phyloP scores from a whole-genome alignment of 2,329 filamentous ascomycete species.

The Xylariaceae sp. region DNA sequence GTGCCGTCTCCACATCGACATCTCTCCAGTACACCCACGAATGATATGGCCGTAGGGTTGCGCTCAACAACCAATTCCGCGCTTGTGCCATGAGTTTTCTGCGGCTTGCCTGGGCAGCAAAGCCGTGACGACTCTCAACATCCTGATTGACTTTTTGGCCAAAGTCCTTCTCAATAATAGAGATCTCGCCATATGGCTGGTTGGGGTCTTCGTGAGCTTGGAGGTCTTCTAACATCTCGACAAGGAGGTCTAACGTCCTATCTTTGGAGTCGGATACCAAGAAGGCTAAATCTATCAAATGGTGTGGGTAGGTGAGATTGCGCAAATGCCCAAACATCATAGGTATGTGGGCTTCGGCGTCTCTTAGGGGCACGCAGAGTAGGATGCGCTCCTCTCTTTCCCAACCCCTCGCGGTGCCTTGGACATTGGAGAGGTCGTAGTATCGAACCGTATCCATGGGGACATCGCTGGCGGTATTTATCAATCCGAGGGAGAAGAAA shows the following conservation, averaged over 20 bases:
- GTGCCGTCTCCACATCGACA: slow-evolving; percentile 95
- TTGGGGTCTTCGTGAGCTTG: slow-evolving; percentile 76
- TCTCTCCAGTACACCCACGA: slow-evolving; percentile 99
- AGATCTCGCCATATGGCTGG: slow-evolving; percentile 90
- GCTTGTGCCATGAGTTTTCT: slow-evolving; percentile 98
- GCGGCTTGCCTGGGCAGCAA: slow-evolving; percentile 88
- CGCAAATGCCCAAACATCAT: slow-evolving; percentile 99
- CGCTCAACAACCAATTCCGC: slow-evolving; percentile 92
- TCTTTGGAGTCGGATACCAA: slow-evolving; percentile 97
- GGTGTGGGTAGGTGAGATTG: slow-evolving; percentile 96
- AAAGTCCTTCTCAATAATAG: slow-evolving; percentile 98
- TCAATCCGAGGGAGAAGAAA: slow-evolving; percentile 64
- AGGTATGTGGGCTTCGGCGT: slow-evolving; percentile 83
- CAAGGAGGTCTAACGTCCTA: slow-evolving; percentile 72
- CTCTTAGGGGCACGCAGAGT: slow-evolving; percentile 88
- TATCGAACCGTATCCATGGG: slow-evolving; percentile 94
- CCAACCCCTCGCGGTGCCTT: slow-evolving; percentile 90
- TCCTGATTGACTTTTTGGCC: slow-evolving; percentile 97
- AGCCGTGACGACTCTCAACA: slow-evolving; percentile 94
- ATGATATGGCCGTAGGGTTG: slow-evolving; percentile 87
- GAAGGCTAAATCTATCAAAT: slow-evolving; percentile 93
- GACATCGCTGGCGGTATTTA: slow-evolving; percentile 63
- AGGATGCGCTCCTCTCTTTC: slow-evolving; percentile 93
- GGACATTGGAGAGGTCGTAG: slow-evolving; percentile 88
- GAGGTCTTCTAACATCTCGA: slow-evolving; percentile 69